Percentiles rank a stretch among this genome's conserved stretches.
These are phyloP conservation scores for Colletotrichum neosansevieriae DNA, from an alignment of 2,329 filamentous ascomycete species.

Conservation along the genomic window DNA sequence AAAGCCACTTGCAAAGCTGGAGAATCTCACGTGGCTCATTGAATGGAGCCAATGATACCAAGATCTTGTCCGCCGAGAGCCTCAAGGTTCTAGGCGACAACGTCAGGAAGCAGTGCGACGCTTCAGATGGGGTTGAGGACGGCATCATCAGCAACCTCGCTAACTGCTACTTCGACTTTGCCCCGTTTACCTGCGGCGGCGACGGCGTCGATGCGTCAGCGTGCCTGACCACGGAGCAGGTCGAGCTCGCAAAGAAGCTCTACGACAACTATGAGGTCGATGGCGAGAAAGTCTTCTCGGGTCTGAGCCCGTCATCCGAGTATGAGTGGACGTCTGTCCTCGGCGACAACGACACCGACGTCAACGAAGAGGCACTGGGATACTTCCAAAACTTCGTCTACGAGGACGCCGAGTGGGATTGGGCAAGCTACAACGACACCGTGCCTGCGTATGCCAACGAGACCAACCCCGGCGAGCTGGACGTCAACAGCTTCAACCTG, in stretches of 20 bases:
- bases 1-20: conserved; percentile 57
- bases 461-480: conserved; percentile 52
- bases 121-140: conserved; percentile 61
- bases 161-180: conserved; percentile 58
- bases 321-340: conserved; percentile 47
- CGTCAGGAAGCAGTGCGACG: conserved; percentile 63
- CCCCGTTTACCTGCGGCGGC: conserved; percentile 53
- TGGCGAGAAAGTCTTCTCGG: conserved; percentile 51
- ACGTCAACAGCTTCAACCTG: conserved; percentile 53
- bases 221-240: conserved; percentile 58
- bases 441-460: conserved; percentile 44
- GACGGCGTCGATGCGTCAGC: conserved; percentile 43
- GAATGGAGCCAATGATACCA: conserved; percentile 58
- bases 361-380: conserved; percentile 50
- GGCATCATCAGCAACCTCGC: conserved; percentile 61
- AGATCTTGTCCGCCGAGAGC: conserved; percentile 56
- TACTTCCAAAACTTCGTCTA: conserved; percentile 53
- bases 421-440: conserved; percentile 50
- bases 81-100: conserved; percentile 59
- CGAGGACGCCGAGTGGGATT: conserved; percentile 49
- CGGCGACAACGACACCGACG: conserved; percentile 49
- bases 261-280: conserved; percentile 46
- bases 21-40: conserved; percentile 59
- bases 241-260: conserved; percentile 48
- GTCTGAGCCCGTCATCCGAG: conserved; percentile 61